Base-by-base conservation (phyloP, 306 rosid species). In the Prunus mume region DNA sequence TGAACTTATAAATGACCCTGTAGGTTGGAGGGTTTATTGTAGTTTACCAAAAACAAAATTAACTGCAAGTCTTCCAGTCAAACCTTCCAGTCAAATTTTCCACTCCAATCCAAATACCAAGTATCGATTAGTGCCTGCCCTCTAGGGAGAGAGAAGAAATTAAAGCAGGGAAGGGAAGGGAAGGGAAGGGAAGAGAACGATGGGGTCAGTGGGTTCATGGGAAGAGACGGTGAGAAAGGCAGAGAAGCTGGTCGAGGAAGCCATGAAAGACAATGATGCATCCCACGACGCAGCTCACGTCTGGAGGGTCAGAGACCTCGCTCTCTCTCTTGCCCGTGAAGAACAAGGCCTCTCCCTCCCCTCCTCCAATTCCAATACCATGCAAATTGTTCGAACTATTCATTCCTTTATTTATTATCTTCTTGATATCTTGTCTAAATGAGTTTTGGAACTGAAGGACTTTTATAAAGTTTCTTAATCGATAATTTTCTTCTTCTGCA, bases 221-320 rank as follows among this genome's bases (percentile, higher is more conserved):
- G 75, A 62, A 66, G 91, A 81, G 82, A 85, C 84, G 1, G 87
- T 86, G 81, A 89, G 77, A 63, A 90, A 87, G 5, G 96, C 97
- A 27, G 97, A 91, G 89, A 67, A 79, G 57, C 76, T 91, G 72
- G 98, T 94, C 28, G 89, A 73, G 82, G 83, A 73, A 73, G 57
- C 74, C 18, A 93, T 91, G 97, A 79, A 77, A 46, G 96, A 86
- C 55, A 90, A 93, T 85, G 98, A 91, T 24, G 93, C 97, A 10
- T 93, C 98, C 4, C 98, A 91, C 67, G 97, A 94, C 69, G 85
- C 96, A 1, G 82, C 90, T 2, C 98, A 93, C 47, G 98, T 91
- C 6, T 88, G 85, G 89, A 86, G 98, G 61, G 98, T 93, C 51
- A 87, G 97, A 65, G 97, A 87, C 65, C 93, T 90, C 69, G 97